Evolutionary conservation across 352 stramenopile species (phyloP).

Genomic region (Pythium pyrilobum): DNA sequence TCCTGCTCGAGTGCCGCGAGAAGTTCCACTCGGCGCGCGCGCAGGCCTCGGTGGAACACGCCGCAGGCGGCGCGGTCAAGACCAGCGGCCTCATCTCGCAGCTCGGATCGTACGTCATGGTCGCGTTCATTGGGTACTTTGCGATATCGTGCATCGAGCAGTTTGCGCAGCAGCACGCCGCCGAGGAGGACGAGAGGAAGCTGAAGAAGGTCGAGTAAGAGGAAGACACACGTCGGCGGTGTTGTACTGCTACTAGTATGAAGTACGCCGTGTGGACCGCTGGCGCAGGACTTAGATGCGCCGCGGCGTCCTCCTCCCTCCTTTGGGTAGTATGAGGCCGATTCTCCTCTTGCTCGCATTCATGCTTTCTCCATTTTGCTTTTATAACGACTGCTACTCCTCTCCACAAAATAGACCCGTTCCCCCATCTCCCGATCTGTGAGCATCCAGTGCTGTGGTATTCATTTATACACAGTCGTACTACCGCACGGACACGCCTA

Average conservation of each 20-base stretch:
- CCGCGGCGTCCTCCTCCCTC: neutral
- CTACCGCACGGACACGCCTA: neutral
- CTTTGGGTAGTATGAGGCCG: no score
- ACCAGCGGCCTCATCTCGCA: constrained; percentile 71
- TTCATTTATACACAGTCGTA: neutral
- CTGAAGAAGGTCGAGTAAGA: constrained; percentile 62
- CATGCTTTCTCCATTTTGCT: neutral
- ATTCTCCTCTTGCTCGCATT: no score
- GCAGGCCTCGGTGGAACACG: constrained; percentile 54
- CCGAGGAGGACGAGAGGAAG: constrained; percentile 84
- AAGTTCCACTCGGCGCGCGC: constrained; percentile 81
- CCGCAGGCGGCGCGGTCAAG: constrained; percentile 32
- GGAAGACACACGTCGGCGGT: neutral
- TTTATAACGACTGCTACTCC: neutral
- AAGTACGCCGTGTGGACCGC: no score
- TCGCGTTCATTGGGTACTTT: constrained; percentile 88
- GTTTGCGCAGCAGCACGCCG: constrained; percentile 87
- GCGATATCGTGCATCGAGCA: constrained; percentile 88
- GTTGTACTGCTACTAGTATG: no score
- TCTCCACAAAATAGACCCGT: constrained; percentile 20
- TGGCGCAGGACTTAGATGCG: no score
- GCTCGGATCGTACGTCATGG: constrained; percentile 74
- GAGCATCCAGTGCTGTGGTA: neutral
- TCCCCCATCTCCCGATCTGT: no score
- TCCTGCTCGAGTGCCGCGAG: constrained; percentile 79